Conservation (phyloP, 164 flowering plant genomes). For the Piper longum region DNA sequence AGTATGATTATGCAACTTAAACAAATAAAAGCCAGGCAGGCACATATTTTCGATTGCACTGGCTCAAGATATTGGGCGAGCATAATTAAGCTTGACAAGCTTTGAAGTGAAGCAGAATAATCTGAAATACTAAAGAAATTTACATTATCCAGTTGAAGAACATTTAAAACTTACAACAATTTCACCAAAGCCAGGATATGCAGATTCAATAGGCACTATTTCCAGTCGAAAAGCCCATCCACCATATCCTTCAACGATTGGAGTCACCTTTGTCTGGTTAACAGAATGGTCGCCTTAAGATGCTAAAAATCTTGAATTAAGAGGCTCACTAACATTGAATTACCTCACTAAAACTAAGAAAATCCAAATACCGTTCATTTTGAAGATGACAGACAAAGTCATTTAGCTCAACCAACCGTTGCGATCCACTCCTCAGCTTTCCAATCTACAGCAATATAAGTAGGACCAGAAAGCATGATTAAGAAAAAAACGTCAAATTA, state of each 20-base stretch:
- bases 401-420: constrained; percentile 70
- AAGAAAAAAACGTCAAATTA: too few species aligned
- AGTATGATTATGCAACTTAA: background rate
- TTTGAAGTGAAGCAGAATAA: background rate
- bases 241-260: constrained; percentile 98
- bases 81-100: background rate
- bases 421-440: constrained; percentile 90
- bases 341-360: constrained; percentile 98
- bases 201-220: constrained; percentile 94
- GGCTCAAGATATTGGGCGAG: too few species aligned
- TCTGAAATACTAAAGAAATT: background rate
- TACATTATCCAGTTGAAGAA: background rate
- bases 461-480: background rate
- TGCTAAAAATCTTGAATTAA: too few species aligned
- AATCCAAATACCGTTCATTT: constrained; percentile 65
- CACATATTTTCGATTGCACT: too few species aligned
- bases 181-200: constrained; percentile 98
- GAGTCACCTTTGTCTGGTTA: constrained; percentile 85
- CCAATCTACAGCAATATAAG: constrained; percentile 38
- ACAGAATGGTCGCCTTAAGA: background rate
- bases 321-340: background rate
- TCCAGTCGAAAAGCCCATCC: constrained; percentile 97
- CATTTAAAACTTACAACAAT: constrained; percentile 66
- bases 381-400: constrained; percentile 66
- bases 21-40: background rate